Evolutionary conservation across 345 rosid genomes (phyloP).

Genomic region (Eutrema yunnanense): DNA sequence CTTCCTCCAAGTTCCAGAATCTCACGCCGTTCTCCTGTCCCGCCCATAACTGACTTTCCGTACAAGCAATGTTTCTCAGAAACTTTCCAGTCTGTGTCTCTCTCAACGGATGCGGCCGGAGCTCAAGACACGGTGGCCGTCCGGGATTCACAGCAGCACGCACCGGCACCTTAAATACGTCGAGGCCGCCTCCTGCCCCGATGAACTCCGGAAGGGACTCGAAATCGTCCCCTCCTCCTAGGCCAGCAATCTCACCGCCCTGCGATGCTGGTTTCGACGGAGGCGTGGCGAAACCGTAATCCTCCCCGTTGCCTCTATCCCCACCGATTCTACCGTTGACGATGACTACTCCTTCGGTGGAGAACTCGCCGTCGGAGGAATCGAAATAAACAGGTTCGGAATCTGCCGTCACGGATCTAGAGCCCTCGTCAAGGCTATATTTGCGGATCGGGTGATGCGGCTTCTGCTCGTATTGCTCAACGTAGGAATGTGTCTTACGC

Average conservation of each 20-base stretch:
- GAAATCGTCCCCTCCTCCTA: background rate
- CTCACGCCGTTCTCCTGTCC: slow-evolving; percentile 80
- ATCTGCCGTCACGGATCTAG: slow-evolving; percentile 12
- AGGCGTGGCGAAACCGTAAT: slow-evolving; percentile 18
- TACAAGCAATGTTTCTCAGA: slow-evolving; percentile 69
- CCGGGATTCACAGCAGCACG: slow-evolving; percentile 66
- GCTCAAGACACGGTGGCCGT: slow-evolving; percentile 64
- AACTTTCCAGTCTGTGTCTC: slow-evolving; percentile 80
- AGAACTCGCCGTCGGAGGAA: slow-evolving; percentile 43
- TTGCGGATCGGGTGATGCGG: slow-evolving; percentile 36
- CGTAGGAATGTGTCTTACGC: slow-evolving; percentile 52
- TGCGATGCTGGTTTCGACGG: slow-evolving; percentile 16
- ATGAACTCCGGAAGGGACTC: slow-evolving; percentile 51
- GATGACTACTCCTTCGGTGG: slow-evolving; percentile 1
- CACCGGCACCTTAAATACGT: slow-evolving; percentile 50
- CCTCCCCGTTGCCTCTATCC: slow-evolving; percentile 14
- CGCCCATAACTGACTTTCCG: slow-evolving; percentile 75
- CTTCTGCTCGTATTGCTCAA: slow-evolving; percentile 49
- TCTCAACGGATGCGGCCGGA: slow-evolving; percentile 78
- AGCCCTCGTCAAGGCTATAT: slow-evolving; percentile 52
- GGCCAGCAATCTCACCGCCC: background rate
- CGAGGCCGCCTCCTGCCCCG: slow-evolving; percentile 42
- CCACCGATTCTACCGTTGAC: background rate
- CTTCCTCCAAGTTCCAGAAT: slow-evolving; percentile 55
- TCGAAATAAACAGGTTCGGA: slow-evolving; percentile 33